phyloP scores from a whole-genome alignment of 225 moss, liverwort and hornwort species.

The Marchantia polymorpha region DNA sequence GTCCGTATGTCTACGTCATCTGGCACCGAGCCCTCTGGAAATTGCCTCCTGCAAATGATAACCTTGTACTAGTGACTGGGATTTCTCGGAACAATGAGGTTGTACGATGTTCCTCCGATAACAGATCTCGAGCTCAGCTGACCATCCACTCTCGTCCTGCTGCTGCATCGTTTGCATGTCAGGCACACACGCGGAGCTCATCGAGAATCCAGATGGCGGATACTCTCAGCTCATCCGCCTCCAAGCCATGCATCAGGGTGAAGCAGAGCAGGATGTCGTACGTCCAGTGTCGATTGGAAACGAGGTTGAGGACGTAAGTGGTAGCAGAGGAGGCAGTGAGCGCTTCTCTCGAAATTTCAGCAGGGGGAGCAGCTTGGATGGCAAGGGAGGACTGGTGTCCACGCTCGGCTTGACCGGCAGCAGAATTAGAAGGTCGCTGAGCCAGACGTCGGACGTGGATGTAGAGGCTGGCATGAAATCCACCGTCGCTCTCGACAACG shows the following conservation, averaged over 20 bases:
- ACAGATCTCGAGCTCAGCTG: background rate
- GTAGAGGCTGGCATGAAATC: background rate
- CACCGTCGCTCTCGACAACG: background rate
- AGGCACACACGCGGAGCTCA: constrained; percentile 74
- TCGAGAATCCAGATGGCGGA: constrained; percentile 59
- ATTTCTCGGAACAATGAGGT: background rate
- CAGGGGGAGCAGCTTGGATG: background rate
- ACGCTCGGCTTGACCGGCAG: constrained; percentile 34
- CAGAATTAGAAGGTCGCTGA: constrained; percentile 5
- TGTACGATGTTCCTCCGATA: background rate
- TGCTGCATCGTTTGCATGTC: constrained; percentile 6
- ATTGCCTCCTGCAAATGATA: background rate
- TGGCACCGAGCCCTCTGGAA: constrained; percentile 14
- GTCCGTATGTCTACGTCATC: background rate
- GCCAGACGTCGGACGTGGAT: background rate
- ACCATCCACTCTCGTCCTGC: background rate
- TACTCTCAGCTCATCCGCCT: constrained; percentile 72
- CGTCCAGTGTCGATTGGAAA: background rate
- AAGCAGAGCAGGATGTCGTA: constrained; percentile 26
- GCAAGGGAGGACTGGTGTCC: constrained; percentile 4
- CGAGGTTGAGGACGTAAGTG: background rate
- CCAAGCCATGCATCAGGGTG: constrained; percentile 51
- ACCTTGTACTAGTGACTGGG: background rate
- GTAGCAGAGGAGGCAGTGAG: background rate
- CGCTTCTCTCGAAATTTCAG: background rate